phyloP scores from a whole-genome alignment of 805 yeast species.

The Saturnispora silvae region DNA sequence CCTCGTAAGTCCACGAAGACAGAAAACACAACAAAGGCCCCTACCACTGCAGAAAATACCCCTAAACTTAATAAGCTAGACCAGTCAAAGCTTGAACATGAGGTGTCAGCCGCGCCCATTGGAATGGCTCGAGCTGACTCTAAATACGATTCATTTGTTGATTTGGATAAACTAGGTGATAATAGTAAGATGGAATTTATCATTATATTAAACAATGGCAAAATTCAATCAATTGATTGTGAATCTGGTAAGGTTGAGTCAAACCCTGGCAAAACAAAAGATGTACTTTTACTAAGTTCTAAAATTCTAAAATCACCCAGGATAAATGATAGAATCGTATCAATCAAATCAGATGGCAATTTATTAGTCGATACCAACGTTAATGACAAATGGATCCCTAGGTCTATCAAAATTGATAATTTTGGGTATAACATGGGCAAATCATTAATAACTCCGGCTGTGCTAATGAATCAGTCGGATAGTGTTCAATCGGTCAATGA shows the following conservation, averaged over 20 bases:
- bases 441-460: slow-evolving; percentile 29
- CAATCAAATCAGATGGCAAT: slow-evolving; percentile 38
- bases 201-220: slow-evolving; percentile 42
- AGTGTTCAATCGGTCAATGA: slow-evolving; percentile 7
- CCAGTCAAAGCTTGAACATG: background rate
- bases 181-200: slow-evolving; percentile 36
- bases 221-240: slow-evolving; percentile 38
- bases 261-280: slow-evolving; percentile 20
- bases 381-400: slow-evolving; percentile 56
- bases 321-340: slow-evolving; percentile 61
- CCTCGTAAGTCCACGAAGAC: background rate
- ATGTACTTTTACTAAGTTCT: slow-evolving; percentile 35
- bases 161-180: slow-evolving; percentile 20
- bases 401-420: slow-evolving; percentile 38
- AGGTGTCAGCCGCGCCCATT: background rate
- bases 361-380: slow-evolving; percentile 52
- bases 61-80: background rate
- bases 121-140: slow-evolving; percentile 20
- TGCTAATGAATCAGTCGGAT: slow-evolving; percentile 17
- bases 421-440: slow-evolving; percentile 35
- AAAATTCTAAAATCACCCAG: slow-evolving; percentile 57
- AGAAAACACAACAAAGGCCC: background rate
- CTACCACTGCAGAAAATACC: background rate
- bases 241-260: slow-evolving; percentile 34
- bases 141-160: slow-evolving; percentile 22